phyloP scores from a whole-genome alignment of 2,329 filamentous ascomycete species.

The Thermoascus crustaceus region DNA sequence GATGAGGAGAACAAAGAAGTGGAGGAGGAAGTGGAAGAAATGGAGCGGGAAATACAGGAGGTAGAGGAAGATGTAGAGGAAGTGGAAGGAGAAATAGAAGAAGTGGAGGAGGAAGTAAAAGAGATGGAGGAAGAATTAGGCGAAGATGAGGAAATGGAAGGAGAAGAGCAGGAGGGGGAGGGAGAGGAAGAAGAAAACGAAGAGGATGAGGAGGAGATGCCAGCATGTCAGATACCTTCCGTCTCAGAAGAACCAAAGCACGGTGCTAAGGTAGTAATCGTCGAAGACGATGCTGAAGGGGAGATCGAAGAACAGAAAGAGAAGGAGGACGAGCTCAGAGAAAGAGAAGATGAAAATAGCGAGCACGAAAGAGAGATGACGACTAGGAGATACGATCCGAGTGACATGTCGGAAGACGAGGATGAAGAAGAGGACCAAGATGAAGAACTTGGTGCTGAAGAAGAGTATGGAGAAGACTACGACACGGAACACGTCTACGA shows the following conservation, averaged over 20 bases:
- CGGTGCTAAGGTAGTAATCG: too few relatives aligned
- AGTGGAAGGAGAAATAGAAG: constrained; percentile 1
- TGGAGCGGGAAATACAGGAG: background rate
- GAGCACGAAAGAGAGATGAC: background rate
- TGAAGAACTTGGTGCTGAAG: constrained; percentile 10
- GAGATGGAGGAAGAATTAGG: background rate
- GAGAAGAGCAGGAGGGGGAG: constrained; percentile 3
- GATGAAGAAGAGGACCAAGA: constrained; percentile 11
- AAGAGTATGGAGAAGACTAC: constrained; percentile 11
- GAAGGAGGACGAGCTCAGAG: constrained; percentile 3
- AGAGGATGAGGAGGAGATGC: constrained; percentile 2
- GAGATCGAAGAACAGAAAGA: background rate
- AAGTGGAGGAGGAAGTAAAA: constrained; percentile 1
- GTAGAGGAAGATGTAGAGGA: constrained; percentile 1
- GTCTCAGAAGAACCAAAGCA: too few relatives aligned
- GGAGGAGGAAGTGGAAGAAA: background rate
- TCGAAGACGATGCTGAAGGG: constrained; percentile 2
- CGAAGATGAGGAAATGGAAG: background rate
- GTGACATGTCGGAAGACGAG: constrained; percentile 1
- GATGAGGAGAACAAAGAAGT: constrained; percentile 5
- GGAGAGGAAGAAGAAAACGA: constrained; percentile 1
- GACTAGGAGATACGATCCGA: background rate
- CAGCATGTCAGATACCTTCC: background rate
- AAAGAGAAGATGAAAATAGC: too few relatives aligned
- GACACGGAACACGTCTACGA: constrained; percentile 8